Evolutionary conservation across 495 filamentous ascomycete species (phyloP).

Genomic region (Neurospora cerealis): DNA sequence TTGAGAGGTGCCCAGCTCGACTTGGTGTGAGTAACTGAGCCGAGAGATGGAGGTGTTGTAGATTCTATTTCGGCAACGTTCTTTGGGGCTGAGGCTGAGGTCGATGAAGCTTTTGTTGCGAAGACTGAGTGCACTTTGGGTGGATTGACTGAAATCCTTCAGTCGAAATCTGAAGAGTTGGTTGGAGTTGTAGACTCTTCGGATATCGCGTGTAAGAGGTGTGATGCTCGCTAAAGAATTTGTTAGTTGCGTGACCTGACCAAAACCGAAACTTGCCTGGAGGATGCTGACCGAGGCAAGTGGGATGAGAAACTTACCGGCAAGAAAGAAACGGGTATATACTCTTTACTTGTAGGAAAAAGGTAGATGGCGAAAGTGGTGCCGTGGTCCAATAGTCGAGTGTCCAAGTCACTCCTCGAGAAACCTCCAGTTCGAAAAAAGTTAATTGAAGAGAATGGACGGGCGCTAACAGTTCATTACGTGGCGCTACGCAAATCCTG

Average conservation of each 20-base stretch:
- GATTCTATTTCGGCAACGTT: background rate
- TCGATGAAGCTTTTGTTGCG: background rate
- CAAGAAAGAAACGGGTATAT: constrained; percentile 5
- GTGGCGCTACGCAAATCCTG: background rate
- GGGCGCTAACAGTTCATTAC: too few relatives aligned
- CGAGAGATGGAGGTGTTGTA: background rate
- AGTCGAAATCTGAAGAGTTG: background rate
- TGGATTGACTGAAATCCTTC: rapidly evolving
- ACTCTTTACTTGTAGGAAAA: constrained; percentile 4
- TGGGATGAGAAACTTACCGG: background rate
- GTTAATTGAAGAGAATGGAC: background rate
- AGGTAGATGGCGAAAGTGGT: constrained; percentile 4
- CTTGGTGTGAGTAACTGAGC: background rate
- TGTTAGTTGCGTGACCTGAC: background rate
- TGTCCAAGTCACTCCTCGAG: background rate
- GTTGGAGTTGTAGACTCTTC: background rate
- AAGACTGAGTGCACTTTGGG: rapidly evolving
- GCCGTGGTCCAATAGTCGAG: constrained; percentile 4
- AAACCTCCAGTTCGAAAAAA: constrained; percentile 5
- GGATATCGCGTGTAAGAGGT: background rate
- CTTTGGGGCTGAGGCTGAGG: background rate
- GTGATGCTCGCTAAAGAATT: background rate
- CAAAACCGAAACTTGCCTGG: background rate
- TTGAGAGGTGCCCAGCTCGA: background rate
- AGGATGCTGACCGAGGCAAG: constrained; percentile 3